Conservation (phyloP, 805 yeast species). For the Candida endomychidarum region DNA sequence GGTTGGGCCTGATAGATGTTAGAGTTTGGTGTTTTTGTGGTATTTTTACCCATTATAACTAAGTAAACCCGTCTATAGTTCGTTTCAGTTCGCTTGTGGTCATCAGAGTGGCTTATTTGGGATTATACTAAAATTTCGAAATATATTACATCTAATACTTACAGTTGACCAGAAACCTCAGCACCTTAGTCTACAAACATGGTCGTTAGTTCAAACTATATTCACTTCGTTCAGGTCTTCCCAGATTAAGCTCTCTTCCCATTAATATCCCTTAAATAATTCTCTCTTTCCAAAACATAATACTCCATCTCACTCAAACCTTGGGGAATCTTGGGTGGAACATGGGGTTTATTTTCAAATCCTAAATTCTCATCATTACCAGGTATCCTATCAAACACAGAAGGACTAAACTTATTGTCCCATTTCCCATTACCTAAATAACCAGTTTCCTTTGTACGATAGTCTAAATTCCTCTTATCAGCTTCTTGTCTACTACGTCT, state of each 20-base stretch:
- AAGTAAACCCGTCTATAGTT: no score
- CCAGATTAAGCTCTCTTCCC: constrained; percentile 31
- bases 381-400: constrained; percentile 32
- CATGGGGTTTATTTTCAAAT: constrained; percentile 34
- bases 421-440: constrained; percentile 41
- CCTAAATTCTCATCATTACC: constrained; percentile 21
- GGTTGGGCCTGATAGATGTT: no score
- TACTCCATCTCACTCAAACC: constrained; percentile 44
- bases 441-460: constrained; percentile 34
- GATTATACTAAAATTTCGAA: no score
- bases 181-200: no score
- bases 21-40: no score
- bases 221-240: no score
- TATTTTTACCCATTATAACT: no score
- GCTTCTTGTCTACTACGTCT: constrained; percentile 13
- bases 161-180: no score
- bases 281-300: constrained; percentile 41
- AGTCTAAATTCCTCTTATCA: constrained; percentile 27
- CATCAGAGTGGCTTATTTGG: no score
- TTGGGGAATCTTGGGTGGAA: constrained; percentile 45
- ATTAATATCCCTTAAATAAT: constrained; percentile 37
- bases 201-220: neutral
- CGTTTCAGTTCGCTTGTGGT: no score
- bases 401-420: constrained; percentile 31
- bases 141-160: no score